Percentiles rank a stretch among this genome's conserved stretches.
Conservation (phyloP, 257 asterid genomes). For the Cordia subcordata region DNA sequence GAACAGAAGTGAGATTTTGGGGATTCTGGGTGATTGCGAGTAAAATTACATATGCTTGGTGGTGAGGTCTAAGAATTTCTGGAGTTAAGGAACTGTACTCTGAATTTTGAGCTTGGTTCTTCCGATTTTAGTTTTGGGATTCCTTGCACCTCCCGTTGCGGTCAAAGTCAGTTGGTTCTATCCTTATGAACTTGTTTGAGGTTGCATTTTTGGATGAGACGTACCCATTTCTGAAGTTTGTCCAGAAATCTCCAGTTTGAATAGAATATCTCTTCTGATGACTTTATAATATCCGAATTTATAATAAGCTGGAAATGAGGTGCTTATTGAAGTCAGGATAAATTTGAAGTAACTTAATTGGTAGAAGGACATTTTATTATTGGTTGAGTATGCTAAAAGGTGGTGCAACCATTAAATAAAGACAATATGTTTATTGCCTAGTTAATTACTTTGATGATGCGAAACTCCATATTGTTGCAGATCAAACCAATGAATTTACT, state of each 20-base stretch:
- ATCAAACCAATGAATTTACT: no score
- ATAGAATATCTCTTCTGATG: neutral
- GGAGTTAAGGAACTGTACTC: neutral
- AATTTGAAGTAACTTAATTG: slow-evolving; percentile 4
- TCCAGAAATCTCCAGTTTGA: neutral
- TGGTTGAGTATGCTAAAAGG: neutral
- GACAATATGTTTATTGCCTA: neutral
- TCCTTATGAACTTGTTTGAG: neutral
- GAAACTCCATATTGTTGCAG: no score
- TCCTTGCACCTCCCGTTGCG: neutral
- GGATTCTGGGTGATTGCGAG: no score
- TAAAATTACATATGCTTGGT: no score
- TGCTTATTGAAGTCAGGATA: neutral
- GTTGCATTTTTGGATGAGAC: neutral
- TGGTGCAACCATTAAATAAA: neutral
- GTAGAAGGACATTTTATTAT: neutral
- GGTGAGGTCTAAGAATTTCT: no score
- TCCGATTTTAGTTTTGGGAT: neutral
- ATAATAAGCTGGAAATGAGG: neutral
- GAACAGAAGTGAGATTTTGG: no score
- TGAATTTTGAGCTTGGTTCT: neutral
- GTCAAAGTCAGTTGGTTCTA: neutral
- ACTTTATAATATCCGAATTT: neutral
- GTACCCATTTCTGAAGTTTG: no score
- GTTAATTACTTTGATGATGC: no score